phyloP scores from a whole-genome alignment of 805 yeast genomes.

The Ogataea methylovora region DNA sequence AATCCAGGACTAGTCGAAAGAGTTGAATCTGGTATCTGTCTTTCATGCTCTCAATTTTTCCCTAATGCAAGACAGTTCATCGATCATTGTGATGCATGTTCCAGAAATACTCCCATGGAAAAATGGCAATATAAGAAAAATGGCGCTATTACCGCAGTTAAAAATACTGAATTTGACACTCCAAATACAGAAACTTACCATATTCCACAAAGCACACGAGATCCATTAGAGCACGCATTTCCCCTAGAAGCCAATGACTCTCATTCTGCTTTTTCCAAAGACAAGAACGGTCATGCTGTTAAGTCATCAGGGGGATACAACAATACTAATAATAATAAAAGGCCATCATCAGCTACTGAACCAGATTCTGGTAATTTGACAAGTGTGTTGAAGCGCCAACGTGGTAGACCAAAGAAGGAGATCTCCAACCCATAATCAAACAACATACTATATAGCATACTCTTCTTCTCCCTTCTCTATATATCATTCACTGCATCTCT shows the following conservation, averaged over 20 bases:
- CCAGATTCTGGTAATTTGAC: not conserved
- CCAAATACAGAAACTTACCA: slow-evolving; percentile 1
- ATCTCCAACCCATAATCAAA: too few species aligned
- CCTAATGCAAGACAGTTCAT: slow-evolving; percentile 47
- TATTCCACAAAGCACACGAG: not conserved
- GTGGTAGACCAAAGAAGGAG: slow-evolving; percentile 2
- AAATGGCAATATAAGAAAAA: slow-evolving; percentile 25
- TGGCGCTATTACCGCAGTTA: slow-evolving; percentile 14
- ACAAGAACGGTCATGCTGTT: too few species aligned
- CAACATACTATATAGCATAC: too few species aligned
- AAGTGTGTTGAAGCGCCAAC: slow-evolving; percentile 2
- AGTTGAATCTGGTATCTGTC: slow-evolving; percentile 61
- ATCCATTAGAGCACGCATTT: too few species aligned
- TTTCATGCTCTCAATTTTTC: slow-evolving; percentile 55
- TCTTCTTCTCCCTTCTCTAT: too few species aligned
- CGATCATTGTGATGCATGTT: slow-evolving; percentile 60
- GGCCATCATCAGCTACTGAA: not conserved
- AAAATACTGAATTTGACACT: not conserved
- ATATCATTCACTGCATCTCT: too few species aligned
- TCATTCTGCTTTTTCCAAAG: too few species aligned
- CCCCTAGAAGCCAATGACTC: too few species aligned
- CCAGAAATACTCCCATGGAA: slow-evolving; percentile 30
- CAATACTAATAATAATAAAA: not conserved
- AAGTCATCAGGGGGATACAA: not conserved
- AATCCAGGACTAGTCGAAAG: slow-evolving; percentile 20